Evolutionary conservation across 805 yeast species (phyloP), one percentile per base, ranked within the genome.

Genomic region (Pichia heedii): DNA sequence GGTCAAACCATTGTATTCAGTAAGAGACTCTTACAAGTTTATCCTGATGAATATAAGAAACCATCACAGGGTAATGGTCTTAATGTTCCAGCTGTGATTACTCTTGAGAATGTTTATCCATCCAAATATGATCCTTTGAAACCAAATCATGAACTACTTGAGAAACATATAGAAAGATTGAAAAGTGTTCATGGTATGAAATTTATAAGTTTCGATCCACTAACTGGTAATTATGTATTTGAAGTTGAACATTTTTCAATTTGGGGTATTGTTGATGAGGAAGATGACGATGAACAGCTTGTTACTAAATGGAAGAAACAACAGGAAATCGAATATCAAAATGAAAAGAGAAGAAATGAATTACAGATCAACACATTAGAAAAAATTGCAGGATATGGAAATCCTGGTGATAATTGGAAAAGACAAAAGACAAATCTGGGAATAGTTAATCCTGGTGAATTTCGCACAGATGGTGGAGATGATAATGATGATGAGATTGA

Each of bases 201-300:
- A 48, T 87, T 84, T 57, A 68, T 89, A 13, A 81, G 88, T 5
- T 88, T 81, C 56, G 88, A 84, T 54, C 87, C 88, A 4, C 69
- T 79, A 24, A 74, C 77, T 5, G 85, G 86, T 30, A 62, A 74
- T 5, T 88, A 89, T 87, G 78, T 81, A 1, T 88, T 86, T 62
- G 75, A 70, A 52, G 96, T 89, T 9, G 79, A 83, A 52, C 98
- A 93, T 66, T 93, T 93, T 56, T 87, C 96, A 66, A 76, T 84
- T 6, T 93, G 97, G 96, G 97, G 97, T 7, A 63, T 93, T 33
- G 71, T 81, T 16, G 84, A 79, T 50, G 86, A 81, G 22, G 79
- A 68, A 13, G 74, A 73, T 33, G 69, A 76, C 35, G 87, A 78
- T 50, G 70, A 67, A 11, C 73, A 71, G 22, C 62, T 70, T 20